Evolutionary conservation across 129 eudicot species (phyloP).

Genomic region (Chrysanthemum seticuspe): DNA sequence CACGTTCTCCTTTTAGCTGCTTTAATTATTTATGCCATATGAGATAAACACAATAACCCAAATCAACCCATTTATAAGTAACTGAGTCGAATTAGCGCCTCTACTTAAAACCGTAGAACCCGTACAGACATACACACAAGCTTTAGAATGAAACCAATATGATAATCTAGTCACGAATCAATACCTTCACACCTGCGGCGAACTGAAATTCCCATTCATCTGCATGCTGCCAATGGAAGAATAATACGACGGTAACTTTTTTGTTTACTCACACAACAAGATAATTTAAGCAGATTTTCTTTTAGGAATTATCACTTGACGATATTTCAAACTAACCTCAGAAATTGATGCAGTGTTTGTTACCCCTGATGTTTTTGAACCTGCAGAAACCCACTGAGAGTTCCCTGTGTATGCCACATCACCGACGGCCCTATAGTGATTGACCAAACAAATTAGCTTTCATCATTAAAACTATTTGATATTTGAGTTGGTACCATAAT

Average conservation of each 20-base stretch:
- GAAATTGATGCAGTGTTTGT: conserved; percentile 33
- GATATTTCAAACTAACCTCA: conserved; percentile 49
- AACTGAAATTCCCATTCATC: conserved; percentile 76
- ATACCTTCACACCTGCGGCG: conserved; percentile 89
- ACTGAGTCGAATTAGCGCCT: not conserved
- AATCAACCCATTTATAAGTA: not conserved
- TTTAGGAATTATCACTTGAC: not conserved
- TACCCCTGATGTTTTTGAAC: conserved; percentile 34
- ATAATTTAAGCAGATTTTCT: conserved; percentile 1
- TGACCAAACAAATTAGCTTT: conserved; percentile 8
- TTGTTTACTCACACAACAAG: conserved; percentile 6
- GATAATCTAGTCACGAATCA: conserved; percentile 19
- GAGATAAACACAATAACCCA: too few relatives aligned
- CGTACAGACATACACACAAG: not conserved
- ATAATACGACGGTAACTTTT: conserved; percentile 26
- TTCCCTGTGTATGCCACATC: conserved; percentile 58
- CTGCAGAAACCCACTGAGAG: conserved; percentile 61
- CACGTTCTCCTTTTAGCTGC: too few relatives aligned
- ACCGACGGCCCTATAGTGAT: conserved; percentile 62
- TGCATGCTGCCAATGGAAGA: conserved; percentile 48
- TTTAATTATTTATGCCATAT: too few relatives aligned
- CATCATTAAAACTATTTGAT: not conserved
- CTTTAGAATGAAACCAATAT: not conserved
- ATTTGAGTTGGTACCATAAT: too few relatives aligned
- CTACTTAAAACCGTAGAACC: not conserved